Conservation (phyloP, 2,329 filamentous ascomycete species). For the Botrytis porri region DNA sequence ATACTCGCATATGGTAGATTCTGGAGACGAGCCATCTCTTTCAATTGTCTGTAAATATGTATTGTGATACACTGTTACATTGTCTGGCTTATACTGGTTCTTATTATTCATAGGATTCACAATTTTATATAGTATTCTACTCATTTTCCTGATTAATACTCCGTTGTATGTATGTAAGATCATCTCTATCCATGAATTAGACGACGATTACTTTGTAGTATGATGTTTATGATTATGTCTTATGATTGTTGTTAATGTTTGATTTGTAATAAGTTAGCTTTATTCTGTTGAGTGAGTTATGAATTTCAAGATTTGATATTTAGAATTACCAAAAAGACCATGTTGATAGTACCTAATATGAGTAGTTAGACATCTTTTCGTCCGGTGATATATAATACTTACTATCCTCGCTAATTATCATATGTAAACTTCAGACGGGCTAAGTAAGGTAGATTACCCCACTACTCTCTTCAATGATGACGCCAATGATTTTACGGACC, state of each 20-base stretch:
- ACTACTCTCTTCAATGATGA: not conserved
- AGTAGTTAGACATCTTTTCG: not conserved
- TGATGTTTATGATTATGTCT: not conserved
- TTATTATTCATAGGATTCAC: not conserved
- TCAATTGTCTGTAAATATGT: not conserved
- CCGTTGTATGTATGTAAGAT: not conserved
- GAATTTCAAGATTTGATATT: not conserved
- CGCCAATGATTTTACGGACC: not conserved
- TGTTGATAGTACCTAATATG: too few relatives aligned
- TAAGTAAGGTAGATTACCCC: not conserved
- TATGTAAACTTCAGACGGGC: not conserved
- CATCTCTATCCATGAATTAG: not conserved
- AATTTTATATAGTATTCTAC: not conserved
- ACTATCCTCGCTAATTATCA: not conserved
- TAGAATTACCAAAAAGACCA: not conserved
- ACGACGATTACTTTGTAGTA: not conserved
- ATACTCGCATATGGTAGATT: not conserved
- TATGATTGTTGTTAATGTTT: not conserved
- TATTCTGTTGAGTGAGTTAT: not conserved
- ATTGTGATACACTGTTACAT: not conserved
- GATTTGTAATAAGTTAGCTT: not conserved
- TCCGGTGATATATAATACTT: not conserved
- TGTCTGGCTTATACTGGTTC: not conserved
- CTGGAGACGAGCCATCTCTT: not conserved
- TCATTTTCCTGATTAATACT: not conserved